These are phyloP conservation scores for Galerina sulciceps DNA, from an alignment of 768 basidiomycete species.

Conservation along the genomic window DNA sequence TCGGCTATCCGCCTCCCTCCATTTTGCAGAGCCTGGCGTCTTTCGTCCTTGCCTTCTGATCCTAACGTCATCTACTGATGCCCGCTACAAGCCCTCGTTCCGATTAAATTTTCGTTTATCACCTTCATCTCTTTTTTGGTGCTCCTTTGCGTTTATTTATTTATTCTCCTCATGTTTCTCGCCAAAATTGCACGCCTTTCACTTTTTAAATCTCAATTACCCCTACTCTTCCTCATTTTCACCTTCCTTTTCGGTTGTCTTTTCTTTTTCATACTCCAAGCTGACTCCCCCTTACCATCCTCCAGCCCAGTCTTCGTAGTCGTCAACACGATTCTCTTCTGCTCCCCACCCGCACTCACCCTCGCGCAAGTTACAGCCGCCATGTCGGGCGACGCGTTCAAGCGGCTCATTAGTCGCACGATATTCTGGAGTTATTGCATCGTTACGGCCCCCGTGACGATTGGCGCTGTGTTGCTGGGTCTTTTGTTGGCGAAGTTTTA, in stretches of 20 bases:
- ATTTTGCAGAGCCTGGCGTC: no score
- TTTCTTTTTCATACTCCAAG: constrained; percentile 1
- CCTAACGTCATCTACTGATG: no score
- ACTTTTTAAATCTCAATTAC: no score
- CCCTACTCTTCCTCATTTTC: constrained; percentile 5
- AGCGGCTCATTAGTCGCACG: constrained; percentile 86
- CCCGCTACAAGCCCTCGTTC: no score
- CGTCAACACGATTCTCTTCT: constrained; percentile 85
- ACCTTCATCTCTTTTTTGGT: constrained; percentile 3
- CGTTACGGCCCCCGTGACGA: constrained; percentile 84
- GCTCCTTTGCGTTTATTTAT: constrained; percentile 52
- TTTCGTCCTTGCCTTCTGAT: no score
- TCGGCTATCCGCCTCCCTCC: no score
- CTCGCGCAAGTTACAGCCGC: constrained; percentile 55
- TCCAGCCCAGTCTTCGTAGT: constrained; percentile 86
- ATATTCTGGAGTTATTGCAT: constrained; percentile 94
- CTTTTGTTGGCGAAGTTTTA: constrained; percentile 63
- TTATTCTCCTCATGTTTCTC: constrained; percentile 85
- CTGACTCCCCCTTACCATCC: constrained; percentile 30
- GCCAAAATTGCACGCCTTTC: constrained; percentile 69
- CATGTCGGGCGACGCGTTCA: constrained; percentile 85
- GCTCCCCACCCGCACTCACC: constrained; percentile 58
- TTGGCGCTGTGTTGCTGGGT: constrained; percentile 77
- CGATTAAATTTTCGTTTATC: not conserved
- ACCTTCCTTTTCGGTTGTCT: not conserved